Base-by-base conservation (phyloP, 306 rosid genomes). In the Corylus americana region DNA sequence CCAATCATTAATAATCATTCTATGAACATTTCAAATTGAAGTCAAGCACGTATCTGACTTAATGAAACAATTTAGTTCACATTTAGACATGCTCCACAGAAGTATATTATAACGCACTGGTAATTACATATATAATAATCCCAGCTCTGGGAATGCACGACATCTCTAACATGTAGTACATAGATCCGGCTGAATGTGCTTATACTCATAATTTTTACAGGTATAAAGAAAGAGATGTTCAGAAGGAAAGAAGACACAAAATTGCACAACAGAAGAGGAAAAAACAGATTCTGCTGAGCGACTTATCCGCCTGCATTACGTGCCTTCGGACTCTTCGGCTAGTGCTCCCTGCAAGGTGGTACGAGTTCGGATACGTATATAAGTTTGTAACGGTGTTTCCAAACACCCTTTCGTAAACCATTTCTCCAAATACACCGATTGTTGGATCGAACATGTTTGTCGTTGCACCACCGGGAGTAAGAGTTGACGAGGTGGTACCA, bases 301-400 rank as follows among this genome's bases (percentile, higher is more conserved):
- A 92, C 74, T 74, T 83, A 83, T 94, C 97, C 29, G 85, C 89
- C 85, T 86, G 85, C 87, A 85, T 84, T 27, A 92, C 68, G 66
- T 85, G 92, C 83, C 97, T 88, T 79, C 95, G 87, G 44, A 88
- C 81, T 82, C 97, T 90, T 18, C 94, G 91, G 79, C 86, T 87
- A 55, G 59, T 77, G 61, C 53, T 88, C 78, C 89, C 88, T 0
- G 79, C 79, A n/a, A 85, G 82, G 84, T 84, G 51, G 49, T 91
- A 92, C 0, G 97, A 86, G 80, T 92, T 88, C 0, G 95, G 89
- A 75, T 88, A 85, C 3, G 92, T 48, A 67, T 92, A 90, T 5
- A 83, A 11, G 76, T 91, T 88, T 55, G 94, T 83, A 61, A 91
- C 61, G 17, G 88, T 86, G 82, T 91, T 85, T 25, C 97, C 94